These are phyloP conservation scores for Nakataea oryzae DNA, from an alignment of 2,329 filamentous ascomycete species.

Conservation along the genomic window DNA sequence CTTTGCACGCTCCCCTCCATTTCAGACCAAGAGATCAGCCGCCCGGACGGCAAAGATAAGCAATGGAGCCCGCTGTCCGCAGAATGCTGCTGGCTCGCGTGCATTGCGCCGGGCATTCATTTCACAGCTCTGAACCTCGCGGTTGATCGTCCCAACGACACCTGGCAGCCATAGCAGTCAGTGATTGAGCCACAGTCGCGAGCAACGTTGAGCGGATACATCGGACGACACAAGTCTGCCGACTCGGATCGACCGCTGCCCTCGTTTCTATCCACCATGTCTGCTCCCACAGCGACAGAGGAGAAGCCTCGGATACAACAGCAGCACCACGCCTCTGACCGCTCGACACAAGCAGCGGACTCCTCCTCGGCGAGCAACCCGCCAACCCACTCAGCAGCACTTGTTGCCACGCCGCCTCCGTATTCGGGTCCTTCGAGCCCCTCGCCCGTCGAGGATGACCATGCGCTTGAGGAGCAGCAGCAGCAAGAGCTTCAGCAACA, in stretches of 20 bases:
- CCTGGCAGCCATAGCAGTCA: neutral
- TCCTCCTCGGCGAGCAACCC: neutral
- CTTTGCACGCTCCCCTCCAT: neutral
- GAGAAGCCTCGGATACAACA: slow-evolving; percentile 7
- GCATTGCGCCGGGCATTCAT: neutral
- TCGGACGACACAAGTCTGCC: no score
- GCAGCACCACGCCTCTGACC: slow-evolving; percentile 3
- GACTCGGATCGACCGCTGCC: neutral
- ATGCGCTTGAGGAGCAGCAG: neutral
- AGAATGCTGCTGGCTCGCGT: no score
- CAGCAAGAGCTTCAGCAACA: slow-evolving; percentile 2
- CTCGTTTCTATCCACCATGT: neutral
- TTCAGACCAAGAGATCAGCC: neutral
- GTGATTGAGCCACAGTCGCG: neutral
- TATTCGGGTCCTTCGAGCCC: slow-evolving; percentile 21
- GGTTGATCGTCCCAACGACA: neutral
- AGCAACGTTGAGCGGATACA: neutral
- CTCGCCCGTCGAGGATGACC: slow-evolving; percentile 6
- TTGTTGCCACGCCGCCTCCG: slow-evolving; percentile 15
- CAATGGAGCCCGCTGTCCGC: no score
- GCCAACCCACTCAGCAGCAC: neutral
- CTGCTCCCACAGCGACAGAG: neutral
- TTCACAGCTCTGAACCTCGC: neutral
- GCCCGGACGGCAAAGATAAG: no score
- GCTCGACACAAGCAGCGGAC: neutral